Base-by-base conservation (phyloP, 139 green algal species). In the Pseudopediastrum boryanum region DNA sequence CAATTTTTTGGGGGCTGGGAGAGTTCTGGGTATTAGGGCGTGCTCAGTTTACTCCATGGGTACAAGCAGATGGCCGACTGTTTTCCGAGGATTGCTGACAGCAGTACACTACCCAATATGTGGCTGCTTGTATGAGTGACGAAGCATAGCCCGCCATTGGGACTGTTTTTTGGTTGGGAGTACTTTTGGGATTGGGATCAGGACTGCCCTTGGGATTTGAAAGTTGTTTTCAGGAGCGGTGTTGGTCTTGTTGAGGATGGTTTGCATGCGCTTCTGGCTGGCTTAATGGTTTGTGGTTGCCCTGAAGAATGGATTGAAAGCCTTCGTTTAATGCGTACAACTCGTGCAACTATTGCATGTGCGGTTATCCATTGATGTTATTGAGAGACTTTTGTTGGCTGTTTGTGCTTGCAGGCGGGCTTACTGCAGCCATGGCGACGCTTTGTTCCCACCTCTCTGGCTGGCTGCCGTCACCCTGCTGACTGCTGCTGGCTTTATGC, bases 351-450 rank as follows among this genome's bases (percentile, higher is more conserved):
- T 19, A 16, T 16, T 19, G 48, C 16, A 16, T 16, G 48, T 19
- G 48, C 48, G 13, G 48, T 16, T 58, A 19, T 19, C 25, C 9
- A 19, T 48, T 48, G 36, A 8, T 73, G 43, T 43, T 73, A 33
- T n/a, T 41, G 25, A 50, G 2, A 39, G 12, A n/a, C 12, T 27
- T 27, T 16, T 58, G 42, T 33, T 16, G 61, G 2, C 54, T 59
- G 41, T 51, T 71, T 39, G 23, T 19, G 41, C 38, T 3, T 62
- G 42, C 74, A 71, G 74, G 59, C 74, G 74, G 8, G 74, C 74
- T 3, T 80, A 80, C 74, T 80, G 74, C 74, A 63, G 58, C 74
- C 39, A 72, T 42, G 74, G 35, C 4, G 74, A 72, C 54, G 74
- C 43, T 8, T 46, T 80, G 43, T 72, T 80, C 31, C 74, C 74